phyloP scores from a whole-genome alignment of 495 filamentous ascomycete genomes.

The Xylaria nigripes region DNA sequence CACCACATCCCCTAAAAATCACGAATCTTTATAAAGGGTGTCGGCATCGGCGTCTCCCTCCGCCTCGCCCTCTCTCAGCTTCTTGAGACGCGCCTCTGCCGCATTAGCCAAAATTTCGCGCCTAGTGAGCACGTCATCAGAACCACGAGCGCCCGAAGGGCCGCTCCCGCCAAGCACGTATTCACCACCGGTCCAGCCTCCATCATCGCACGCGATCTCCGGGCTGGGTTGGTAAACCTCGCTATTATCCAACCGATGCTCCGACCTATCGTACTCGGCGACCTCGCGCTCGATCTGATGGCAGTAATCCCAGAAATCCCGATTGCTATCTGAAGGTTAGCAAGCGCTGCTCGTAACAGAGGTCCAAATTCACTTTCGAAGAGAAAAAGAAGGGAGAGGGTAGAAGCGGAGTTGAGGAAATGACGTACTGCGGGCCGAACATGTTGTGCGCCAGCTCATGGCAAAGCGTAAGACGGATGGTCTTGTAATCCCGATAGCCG shows the following conservation, averaged over 20 bases:
- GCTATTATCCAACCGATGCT: constrained; percentile 57
- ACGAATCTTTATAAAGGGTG: background rate
- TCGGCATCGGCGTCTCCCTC: constrained; percentile 28
- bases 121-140: constrained; percentile 32
- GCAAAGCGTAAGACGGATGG: constrained; percentile 83
- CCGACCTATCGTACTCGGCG: constrained; percentile 65
- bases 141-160: constrained; percentile 12
- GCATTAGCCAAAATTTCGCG: constrained; percentile 69
- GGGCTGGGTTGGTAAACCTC: constrained; percentile 60
- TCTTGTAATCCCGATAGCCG: constrained; percentile 85
- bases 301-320: constrained; percentile 80
- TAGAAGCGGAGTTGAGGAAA: background rate
- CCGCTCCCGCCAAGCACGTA: constrained; percentile 65
- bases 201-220: constrained; percentile 60
- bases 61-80: constrained; percentile 38
- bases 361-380: no score
- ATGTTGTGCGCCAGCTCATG: constrained; percentile 95
- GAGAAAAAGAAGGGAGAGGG: no score
- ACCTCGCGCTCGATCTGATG: constrained; percentile 83
- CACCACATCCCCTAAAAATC: background rate
- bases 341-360: background rate
- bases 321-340: constrained; percentile 37
- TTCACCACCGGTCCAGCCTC: constrained; percentile 80
- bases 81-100: constrained; percentile 63
- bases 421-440: constrained; percentile 52